A percentile compares a stretch with the other conserved stretches of the same genome.
These are phyloP conservation scores for Dactylellina haptotyla DNA, from an alignment of 2,329 filamentous ascomycete genomes.

Conservation along the genomic window DNA sequence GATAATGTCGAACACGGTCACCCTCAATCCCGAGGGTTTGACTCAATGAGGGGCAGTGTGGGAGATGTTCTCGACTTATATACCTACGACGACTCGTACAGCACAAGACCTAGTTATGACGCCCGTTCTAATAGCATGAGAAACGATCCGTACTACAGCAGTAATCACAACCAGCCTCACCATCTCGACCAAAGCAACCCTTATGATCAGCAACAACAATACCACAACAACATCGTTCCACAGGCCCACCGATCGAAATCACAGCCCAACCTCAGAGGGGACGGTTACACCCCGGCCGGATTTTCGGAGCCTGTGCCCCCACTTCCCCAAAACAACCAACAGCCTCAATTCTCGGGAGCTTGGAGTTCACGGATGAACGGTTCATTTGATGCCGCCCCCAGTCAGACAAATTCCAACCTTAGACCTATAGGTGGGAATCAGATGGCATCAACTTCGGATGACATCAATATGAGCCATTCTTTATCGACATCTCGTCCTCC, in stretches of 20 bases:
- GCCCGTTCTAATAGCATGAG: conserved; percentile 35
- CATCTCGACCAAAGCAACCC: background rate
- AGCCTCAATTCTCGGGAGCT: conserved; percentile 1
- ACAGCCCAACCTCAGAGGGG: conserved; percentile 64
- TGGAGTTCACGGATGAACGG: conserved; percentile 23
- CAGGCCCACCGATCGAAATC: conserved; percentile 62
- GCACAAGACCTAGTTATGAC: conserved; percentile 9
- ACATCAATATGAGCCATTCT: background rate
- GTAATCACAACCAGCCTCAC: background rate
- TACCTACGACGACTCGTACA: conserved; percentile 43
- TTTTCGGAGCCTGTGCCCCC: conserved; percentile 25
- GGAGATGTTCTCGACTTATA: conserved; percentile 52
- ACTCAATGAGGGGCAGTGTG: conserved; percentile 37
- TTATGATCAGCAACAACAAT: conserved; percentile 15
- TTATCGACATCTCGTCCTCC: conserved; percentile 31
- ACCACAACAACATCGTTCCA: conserved; percentile 2
- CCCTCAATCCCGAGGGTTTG: conserved; percentile 12
- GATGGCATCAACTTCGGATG: background rate
- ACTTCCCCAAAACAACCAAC: conserved; percentile 9
- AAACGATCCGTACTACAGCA: conserved; percentile 15
- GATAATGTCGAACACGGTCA: conserved; percentile 1
- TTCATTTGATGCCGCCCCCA: background rate
- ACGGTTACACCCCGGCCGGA: conserved; percentile 7
- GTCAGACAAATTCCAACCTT: background rate
- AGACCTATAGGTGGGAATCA: conserved; percentile 10